These are phyloP conservation scores for Micromonas pusilla DNA, from an alignment of 139 green algal genomes.

Conservation along the genomic window DNA sequence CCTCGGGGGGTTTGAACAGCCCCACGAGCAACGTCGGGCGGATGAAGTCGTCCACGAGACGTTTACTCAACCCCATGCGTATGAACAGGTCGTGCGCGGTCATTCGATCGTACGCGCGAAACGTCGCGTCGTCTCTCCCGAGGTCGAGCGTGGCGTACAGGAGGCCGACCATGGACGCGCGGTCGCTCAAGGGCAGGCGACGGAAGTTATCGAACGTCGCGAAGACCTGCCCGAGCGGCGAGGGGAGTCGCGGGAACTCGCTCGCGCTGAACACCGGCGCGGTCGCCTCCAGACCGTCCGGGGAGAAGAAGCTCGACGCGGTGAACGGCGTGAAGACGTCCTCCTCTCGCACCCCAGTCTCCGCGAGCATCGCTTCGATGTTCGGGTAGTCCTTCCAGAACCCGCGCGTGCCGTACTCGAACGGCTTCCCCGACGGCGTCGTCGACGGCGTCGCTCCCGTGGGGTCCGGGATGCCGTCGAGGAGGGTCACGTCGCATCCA, in stretches of 20 bases:
- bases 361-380: constrained; percentile 12
- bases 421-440: constrained; percentile 31
- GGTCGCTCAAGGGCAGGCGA: constrained; percentile 27
- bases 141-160: constrained; percentile 33
- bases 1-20: constrained; percentile 39
- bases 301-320: constrained; percentile 26
- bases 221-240: constrained; percentile 34
- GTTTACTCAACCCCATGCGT: constrained; percentile 31
- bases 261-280: constrained; percentile 26
- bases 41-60: constrained; percentile 44
- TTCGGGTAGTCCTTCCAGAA: constrained; percentile 43
- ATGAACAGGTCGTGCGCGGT: constrained; percentile 45
- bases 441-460: not conserved
- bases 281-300: constrained; percentile 35
- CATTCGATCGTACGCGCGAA: constrained; percentile 43
- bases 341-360: constrained; percentile 18
- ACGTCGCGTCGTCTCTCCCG: constrained; percentile 38
- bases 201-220: constrained; percentile 40
- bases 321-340: constrained; percentile 36
- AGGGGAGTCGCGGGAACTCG: constrained; percentile 19
- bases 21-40: constrained; percentile 43
- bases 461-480: constrained; percentile 26
- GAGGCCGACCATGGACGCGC: constrained; percentile 34
- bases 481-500: constrained; percentile 18
- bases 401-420: constrained; percentile 29